Base-by-base conservation (phyloP, 345 rosid species). In the Eucalyptus brandiana region DNA sequence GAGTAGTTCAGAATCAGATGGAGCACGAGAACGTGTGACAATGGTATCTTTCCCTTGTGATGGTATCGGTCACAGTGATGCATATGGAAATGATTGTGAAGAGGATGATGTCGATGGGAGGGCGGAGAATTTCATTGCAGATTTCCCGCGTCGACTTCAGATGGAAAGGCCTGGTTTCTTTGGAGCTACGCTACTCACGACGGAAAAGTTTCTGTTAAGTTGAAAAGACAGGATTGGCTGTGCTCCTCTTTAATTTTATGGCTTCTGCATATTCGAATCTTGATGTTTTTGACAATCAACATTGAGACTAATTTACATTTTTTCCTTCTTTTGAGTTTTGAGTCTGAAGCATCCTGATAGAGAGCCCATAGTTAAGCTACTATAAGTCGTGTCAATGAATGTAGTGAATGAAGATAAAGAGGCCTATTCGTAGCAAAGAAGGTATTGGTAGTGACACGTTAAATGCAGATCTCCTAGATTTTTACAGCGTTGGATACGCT, bases 151-250 rank as follows among this genome's bases (percentile, higher is more conserved):
- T 26, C 93, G 10, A 34, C 94, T 93, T 87, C 45, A 80, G 88
- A 83, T 89, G 18, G 94, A 93, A 69, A 88, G 93, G 80, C 94
- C 94, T 92, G 90, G 88, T 91, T 81, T 94, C 95, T 54, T 88
- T 93, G 91, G 76, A 87, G 58, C 85, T 67, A 40, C 30, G 8
- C 9, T 21, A 76, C 47, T 76, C 16, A 6, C 8, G 1, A 76
- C 5, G 28, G 30, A 76, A 40, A 12, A 76, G 83, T 37, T 76
- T 40, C 85, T 12, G 1, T 76, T 21, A 21, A 21, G 47, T 9
- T 72, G 45, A 37, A 19, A 72, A 19, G 14, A 37, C 45, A 19
- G 45, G 47, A 40, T 76, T 76, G 28, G 15, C 11, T 21, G 26
- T 76, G 30, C 47, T 40, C 28, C 47, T 37, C 28, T 76, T 76